phyloP scores from a whole-genome alignment of 345 rosid species.

The Geranium brycei region DNA sequence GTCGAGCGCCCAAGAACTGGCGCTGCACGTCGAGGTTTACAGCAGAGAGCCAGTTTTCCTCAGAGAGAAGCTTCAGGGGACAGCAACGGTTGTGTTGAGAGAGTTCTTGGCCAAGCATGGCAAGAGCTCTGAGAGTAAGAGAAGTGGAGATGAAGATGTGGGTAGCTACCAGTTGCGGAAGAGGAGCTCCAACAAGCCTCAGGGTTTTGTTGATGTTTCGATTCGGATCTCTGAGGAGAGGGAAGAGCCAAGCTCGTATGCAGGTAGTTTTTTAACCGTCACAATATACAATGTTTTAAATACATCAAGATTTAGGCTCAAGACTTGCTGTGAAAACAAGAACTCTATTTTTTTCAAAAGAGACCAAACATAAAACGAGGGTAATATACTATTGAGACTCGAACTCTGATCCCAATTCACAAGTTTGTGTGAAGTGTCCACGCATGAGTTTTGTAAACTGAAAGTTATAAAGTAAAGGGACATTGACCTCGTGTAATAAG shows the following conservation, averaged over 20 bases:
- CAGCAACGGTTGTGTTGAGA: conserved; percentile 52
- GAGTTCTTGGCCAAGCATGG: conserved; percentile 47
- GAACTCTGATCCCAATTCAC: no score
- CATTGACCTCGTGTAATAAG: no score
- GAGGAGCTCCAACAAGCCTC: conserved; percentile 46
- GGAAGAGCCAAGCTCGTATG: conserved; percentile 23
- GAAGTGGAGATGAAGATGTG: conserved; percentile 28
- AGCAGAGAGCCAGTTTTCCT: conserved; percentile 85
- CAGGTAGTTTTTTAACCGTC: conserved; percentile 19
- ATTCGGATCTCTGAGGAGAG: conserved; percentile 43
- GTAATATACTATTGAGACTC: no score
- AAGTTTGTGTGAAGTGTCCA: no score
- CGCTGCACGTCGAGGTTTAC: conserved; percentile 57
- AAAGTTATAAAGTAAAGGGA: no score
- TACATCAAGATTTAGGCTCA: no score
- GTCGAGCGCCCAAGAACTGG: conserved; percentile 22
- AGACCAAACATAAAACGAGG: no score
- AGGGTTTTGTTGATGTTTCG: conserved; percentile 71
- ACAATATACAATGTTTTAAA: neutral
- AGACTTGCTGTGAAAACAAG: no score
- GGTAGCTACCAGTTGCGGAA: conserved; percentile 80
- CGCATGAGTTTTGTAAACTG: no score
- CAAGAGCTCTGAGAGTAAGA: conserved; percentile 16
- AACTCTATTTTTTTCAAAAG: no score
- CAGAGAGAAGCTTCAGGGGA: conserved; percentile 61